Evolutionary conservation across 2,329 filamentous ascomycete genomes (phyloP).

Genomic region (Orbilia oligospora): DNA sequence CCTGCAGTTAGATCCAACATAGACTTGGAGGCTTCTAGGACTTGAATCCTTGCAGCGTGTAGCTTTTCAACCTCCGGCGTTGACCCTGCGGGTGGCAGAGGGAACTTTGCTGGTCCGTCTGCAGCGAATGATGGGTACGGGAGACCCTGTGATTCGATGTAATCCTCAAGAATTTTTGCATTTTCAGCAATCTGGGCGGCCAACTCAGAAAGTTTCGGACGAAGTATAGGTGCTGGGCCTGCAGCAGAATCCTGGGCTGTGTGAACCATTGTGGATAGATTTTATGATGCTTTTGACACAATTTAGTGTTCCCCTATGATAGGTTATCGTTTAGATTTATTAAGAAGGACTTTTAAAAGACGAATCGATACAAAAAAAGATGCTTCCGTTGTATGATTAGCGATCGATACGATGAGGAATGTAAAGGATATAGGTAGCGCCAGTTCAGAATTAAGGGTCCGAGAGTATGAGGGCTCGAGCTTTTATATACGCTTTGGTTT

Average conservation of each 20-base stretch:
- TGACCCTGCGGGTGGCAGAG: slow-evolving; percentile 30
- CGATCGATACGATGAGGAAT: too few relatives aligned
- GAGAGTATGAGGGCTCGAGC: background rate
- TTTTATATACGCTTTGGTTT: background rate
- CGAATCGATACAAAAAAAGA: too few relatives aligned
- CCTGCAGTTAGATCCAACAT: slow-evolving; percentile 51
- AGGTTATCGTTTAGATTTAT: too few relatives aligned
- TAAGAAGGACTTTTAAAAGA: background rate
- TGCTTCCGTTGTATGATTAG: too few relatives aligned
- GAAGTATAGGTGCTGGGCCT: slow-evolving; percentile 22
- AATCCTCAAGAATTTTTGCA: slow-evolving; percentile 50
- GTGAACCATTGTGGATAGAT: slow-evolving; percentile 9
- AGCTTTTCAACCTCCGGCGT: slow-evolving; percentile 48
- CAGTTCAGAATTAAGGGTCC: too few relatives aligned
- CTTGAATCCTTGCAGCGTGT: slow-evolving; percentile 29
- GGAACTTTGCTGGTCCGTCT: slow-evolving; percentile 45
- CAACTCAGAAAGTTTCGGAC: slow-evolving; percentile 52
- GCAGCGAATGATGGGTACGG: slow-evolving; percentile 52
- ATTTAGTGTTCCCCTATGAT: too few relatives aligned
- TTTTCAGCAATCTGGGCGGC: slow-evolving; percentile 49
- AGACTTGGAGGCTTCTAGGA: slow-evolving; percentile 35
- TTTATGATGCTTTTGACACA: background rate
- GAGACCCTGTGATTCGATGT: slow-evolving; percentile 47
- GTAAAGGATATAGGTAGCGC: too few relatives aligned
- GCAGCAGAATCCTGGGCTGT: background rate